Conservation (phyloP, 176 grass and related monocot genomes). For the Aegilops sharonensis region DNA sequence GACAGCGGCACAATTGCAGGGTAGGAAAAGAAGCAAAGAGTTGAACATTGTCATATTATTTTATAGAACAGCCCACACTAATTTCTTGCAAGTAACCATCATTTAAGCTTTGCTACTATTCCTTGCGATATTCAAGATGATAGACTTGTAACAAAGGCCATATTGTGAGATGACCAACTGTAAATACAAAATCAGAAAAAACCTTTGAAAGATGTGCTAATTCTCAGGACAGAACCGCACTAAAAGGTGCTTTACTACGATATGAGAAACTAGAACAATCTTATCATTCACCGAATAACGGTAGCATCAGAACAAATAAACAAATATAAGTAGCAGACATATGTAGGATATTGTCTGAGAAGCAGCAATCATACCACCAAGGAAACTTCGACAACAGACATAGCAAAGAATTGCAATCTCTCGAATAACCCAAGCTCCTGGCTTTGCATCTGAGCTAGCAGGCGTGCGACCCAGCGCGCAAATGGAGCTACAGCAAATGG, state of each 20-base stretch:
- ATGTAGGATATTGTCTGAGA: background rate
- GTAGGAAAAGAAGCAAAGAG: too few species aligned
- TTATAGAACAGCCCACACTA: background rate
- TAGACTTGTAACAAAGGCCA: background rate
- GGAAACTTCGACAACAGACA: conserved; percentile 14
- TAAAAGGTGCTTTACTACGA: background rate
- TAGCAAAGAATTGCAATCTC: background rate
- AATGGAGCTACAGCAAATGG: conserved; percentile 24
- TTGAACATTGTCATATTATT: background rate
- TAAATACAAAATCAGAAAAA: background rate
- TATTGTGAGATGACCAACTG: background rate
- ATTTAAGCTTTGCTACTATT: background rate
- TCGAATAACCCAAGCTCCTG: conserved; percentile 10
- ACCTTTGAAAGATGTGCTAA: background rate
- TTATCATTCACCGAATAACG: background rate
- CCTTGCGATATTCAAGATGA: background rate
- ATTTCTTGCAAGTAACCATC: conserved; percentile 1
- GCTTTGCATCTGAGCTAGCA: background rate
- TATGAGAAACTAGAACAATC: background rate
- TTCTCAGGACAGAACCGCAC: background rate
- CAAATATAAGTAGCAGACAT: background rate
- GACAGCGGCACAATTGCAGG: too few species aligned
- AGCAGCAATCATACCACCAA: conserved; percentile 4
- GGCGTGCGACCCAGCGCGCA: conserved; percentile 9
- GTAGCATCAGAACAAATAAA: background rate